These are phyloP conservation scores for Cryphonectria naterciae DNA, from an alignment of 2,329 filamentous ascomycete species.

Conservation along the genomic window DNA sequence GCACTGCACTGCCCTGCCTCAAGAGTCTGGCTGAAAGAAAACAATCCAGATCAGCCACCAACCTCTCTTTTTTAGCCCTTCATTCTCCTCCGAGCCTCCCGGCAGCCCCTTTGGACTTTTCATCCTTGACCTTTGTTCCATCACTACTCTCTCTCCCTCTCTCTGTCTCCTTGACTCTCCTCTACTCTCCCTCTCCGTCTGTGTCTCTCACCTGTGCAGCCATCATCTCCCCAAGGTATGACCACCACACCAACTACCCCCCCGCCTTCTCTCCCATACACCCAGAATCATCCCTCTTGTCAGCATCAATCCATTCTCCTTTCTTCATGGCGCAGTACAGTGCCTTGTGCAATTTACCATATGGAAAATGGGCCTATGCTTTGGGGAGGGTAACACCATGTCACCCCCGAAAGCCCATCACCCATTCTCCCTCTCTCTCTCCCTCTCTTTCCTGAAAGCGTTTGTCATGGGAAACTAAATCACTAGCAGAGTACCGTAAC, in stretches of 20 bases:
- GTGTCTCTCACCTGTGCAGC: not conserved
- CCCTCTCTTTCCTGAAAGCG: not conserved
- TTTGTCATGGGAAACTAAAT: conserved; percentile 4
- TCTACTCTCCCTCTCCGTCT: no score
- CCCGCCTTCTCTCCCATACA: not conserved
- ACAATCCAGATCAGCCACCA: not conserved
- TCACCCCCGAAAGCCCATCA: not conserved
- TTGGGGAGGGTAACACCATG: not conserved
- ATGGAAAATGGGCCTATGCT: not conserved
- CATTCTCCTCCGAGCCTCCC: not conserved
- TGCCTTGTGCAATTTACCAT: not conserved
- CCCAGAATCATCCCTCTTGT: not conserved
- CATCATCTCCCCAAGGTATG: not conserved
- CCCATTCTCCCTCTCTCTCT: not conserved
- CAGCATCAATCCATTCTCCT: conserved; percentile 2
- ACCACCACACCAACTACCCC: not conserved
- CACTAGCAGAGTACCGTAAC: not conserved
- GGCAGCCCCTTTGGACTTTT: not conserved
- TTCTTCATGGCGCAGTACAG: not conserved
- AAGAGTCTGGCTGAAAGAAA: not conserved
- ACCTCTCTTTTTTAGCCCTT: conserved; percentile 9
- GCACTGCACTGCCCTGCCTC: not conserved
- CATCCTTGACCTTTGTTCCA: not conserved
- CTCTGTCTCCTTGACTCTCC: not conserved
- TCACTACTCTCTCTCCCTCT: not conserved